Evolutionary conservation across 768 basidiomycete genomes (phyloP).

Genomic region (Macrolepiota fuliginosa): DNA sequence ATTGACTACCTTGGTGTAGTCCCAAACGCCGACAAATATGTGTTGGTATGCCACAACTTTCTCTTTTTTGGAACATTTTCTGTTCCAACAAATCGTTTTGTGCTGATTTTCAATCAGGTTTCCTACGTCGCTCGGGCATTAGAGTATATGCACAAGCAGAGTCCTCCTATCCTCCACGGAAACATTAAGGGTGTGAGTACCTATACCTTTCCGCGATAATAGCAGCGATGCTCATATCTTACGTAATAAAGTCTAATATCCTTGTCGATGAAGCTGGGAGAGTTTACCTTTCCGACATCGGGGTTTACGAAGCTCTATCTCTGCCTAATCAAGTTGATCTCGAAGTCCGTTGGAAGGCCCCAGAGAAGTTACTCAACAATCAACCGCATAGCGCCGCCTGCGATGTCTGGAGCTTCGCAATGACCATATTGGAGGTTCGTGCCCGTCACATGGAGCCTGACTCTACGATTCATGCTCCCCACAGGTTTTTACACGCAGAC

Average conservation of each 20-base stretch:
- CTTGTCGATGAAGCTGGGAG: not conserved
- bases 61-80: too few relatives aligned
- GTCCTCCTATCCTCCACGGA: not conserved
- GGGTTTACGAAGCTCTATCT: not conserved
- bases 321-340: not conserved
- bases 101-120: not conserved
- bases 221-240: too few relatives aligned
- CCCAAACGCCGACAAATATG: not conserved
- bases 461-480: not conserved
- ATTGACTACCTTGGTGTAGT: not conserved
- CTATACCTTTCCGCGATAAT: not conserved
- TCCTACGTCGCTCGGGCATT: not conserved
- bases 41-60: not conserved
- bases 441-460: not conserved
- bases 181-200: not conserved
- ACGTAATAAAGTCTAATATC: not conserved
- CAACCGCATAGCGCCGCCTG: not conserved
- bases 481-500: not conserved
- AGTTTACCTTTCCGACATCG: not conserved
- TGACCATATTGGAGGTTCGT: not conserved
- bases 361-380: not conserved
- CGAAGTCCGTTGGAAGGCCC: not conserved
- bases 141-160: not conserved
- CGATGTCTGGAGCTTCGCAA: constrained; percentile 6
- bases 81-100: not conserved